Evolutionary conservation across 257 asterid genomes (phyloP).

Genomic region (Galeopsis tetrahit): DNA sequence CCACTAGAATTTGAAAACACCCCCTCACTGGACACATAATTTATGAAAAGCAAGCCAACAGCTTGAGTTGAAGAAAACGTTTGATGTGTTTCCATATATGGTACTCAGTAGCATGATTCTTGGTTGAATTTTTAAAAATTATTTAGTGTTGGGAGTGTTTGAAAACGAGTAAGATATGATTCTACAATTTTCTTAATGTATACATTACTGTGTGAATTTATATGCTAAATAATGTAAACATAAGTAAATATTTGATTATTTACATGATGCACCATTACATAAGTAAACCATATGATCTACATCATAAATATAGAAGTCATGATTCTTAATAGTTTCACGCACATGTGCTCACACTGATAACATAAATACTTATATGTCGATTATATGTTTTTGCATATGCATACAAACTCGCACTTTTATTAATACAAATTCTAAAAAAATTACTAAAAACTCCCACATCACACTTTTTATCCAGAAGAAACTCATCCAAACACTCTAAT

Average conservation of each 20-base stretch:
- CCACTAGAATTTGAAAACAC: too few species aligned
- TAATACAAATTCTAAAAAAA: neutral
- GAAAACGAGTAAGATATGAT: neutral
- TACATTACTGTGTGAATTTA: too few species aligned
- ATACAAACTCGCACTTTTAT: neutral
- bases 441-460: neutral
- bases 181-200: neutral
- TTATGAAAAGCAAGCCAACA: slow-evolving; percentile 13
- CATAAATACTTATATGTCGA: neutral
- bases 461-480: neutral
- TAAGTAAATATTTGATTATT: too few species aligned
- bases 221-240: too few species aligned
- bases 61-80: neutral
- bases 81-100: slow-evolving; percentile 8
- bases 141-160: neutral
- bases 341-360: neutral
- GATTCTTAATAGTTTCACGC: neutral
- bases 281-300: too few species aligned
- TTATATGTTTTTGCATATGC: neutral
- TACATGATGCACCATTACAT: too few species aligned
- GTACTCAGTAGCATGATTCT: slow-evolving; percentile 3
- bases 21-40: neutral
- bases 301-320: neutral
- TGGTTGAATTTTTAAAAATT: neutral
- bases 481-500: neutral